phyloP scores from a whole-genome alignment of 176 grass and related monocot species.

The Aegilops sharonensis region DNA sequence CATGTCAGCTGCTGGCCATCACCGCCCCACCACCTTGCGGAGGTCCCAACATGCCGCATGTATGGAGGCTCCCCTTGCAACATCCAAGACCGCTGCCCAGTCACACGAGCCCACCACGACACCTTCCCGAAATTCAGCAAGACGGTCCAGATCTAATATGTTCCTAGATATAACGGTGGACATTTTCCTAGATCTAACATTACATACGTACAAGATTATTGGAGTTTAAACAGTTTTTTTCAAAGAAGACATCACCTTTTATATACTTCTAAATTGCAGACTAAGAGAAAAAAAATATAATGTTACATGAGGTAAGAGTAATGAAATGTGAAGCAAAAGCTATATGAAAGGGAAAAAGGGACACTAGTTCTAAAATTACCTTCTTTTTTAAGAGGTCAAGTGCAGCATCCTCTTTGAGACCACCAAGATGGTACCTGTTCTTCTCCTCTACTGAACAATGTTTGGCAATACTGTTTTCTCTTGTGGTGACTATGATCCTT shows the following conservation, averaged over 20 bases:
- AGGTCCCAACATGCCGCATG: too few relatives aligned
- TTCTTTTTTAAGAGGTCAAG: constrained; percentile 19
- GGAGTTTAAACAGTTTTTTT: background rate
- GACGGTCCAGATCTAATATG: too few relatives aligned
- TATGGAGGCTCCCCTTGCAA: too few relatives aligned
- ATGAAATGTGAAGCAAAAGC: background rate
- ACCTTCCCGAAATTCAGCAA: too few relatives aligned
- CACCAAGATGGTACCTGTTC: background rate
- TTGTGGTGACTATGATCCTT: constrained; percentile 25
- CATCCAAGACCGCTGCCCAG: too few relatives aligned
- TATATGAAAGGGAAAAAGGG: background rate
- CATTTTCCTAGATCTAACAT: too few relatives aligned
- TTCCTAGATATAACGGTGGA: too few relatives aligned
- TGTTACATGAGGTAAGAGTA: background rate
- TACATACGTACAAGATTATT: too few relatives aligned
- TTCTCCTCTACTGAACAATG: background rate
- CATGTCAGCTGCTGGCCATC: too few relatives aligned
- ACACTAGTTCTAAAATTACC: background rate
- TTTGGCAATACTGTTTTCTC: background rate
- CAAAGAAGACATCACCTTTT: background rate
- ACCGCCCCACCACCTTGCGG: too few relatives aligned
- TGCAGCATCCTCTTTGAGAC: background rate
- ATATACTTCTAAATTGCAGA: background rate
- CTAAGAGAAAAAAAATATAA: background rate
- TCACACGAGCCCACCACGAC: too few relatives aligned